Conservation (phyloP, 2,329 filamentous ascomycete genomes). For the Nigrospora oryzae region DNA sequence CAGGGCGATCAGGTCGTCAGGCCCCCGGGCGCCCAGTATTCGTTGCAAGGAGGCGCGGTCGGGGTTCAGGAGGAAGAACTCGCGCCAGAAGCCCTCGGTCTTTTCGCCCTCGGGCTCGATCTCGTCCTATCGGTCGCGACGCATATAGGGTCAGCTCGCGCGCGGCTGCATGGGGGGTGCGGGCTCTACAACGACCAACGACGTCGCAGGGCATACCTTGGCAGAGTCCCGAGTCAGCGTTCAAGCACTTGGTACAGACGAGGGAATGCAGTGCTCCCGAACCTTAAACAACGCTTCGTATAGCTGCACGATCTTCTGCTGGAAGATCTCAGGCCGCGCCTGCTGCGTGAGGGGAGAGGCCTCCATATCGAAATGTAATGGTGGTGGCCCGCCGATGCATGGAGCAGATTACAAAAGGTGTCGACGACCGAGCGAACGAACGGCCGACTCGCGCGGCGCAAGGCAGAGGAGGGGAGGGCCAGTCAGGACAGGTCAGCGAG, state of each 20-base stretch:
- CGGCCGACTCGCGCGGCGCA: too few species aligned
- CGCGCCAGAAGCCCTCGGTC: conserved; percentile 88
- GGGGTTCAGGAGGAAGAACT: conserved; percentile 86
- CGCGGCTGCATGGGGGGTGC: neutral
- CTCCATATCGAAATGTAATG: conserved; percentile 51
- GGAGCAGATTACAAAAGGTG: conserved; percentile 1
- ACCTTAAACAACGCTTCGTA: conserved; percentile 81
- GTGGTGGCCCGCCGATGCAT: conserved; percentile 7
- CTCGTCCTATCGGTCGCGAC: conserved; percentile 36
- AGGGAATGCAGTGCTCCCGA: conserved; percentile 12
- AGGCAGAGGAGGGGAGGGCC: neutral
- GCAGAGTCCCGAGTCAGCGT: conserved; percentile 2
- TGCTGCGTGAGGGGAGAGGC: conserved; percentile 90
- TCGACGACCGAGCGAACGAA: too few species aligned
- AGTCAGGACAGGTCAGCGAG: neutral
- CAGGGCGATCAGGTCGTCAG: conserved; percentile 67
- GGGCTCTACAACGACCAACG: neutral
- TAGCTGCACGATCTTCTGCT: conserved; percentile 86
- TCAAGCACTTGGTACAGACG: neutral
- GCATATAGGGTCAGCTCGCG: conserved; percentile 10
- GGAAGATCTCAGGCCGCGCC: conserved; percentile 79
- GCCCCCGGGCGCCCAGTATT: conserved; percentile 61
- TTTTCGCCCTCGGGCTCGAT: conserved; percentile 56
- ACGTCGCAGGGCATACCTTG: conserved; percentile 3
- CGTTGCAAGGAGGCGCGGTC: conserved; percentile 60